Evolutionary conservation across 768 basidiomycete species (phyloP).

Genomic region (Grammothele lineata): DNA sequence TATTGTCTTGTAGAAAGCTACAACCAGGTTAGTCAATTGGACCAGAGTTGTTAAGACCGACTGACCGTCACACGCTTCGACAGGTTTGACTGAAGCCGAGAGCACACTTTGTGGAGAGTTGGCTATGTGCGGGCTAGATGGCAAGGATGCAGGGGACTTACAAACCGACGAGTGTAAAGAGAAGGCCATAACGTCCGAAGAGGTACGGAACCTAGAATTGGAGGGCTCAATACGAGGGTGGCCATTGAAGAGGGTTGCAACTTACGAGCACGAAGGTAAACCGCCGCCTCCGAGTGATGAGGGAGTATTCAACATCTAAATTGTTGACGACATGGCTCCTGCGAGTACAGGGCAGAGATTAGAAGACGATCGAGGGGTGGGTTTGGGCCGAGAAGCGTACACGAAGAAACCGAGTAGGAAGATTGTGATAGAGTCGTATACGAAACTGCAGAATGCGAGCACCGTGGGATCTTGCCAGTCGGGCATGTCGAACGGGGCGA

Average conservation of each 20-base stretch:
- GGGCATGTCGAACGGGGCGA: too few relatives aligned
- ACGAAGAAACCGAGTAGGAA: slow-evolving; percentile 9
- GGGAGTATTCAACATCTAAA: slow-evolving; percentile 9
- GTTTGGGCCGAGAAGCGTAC: slow-evolving; percentile 1
- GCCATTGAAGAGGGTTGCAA: too few relatives aligned
- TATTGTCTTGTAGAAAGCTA: not conserved
- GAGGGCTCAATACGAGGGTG: too few relatives aligned
- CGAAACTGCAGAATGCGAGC: slow-evolving; percentile 4
- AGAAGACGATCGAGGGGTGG: not conserved
- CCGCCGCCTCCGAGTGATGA: slow-evolving; percentile 5
- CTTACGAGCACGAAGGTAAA: slow-evolving; percentile 1
- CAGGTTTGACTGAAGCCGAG: too few relatives aligned
- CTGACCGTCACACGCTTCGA: too few relatives aligned
- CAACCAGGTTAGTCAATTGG: too few relatives aligned
- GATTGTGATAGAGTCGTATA: slow-evolving; percentile 10
- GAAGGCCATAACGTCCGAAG: slow-evolving; percentile 8
- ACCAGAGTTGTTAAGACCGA: too few relatives aligned
- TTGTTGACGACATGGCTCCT: slow-evolving; percentile 5
- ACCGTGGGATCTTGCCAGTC: slow-evolving; percentile 13
- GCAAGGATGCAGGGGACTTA: not conserved
- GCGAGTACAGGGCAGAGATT: not conserved
- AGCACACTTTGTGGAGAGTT: too few relatives aligned
- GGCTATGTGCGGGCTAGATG: not conserved
- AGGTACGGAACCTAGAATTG: slow-evolving; percentile 10
- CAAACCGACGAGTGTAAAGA: slow-evolving; percentile 4